Base-by-base conservation (phyloP, 352 stramenopile species). In the Phytophthora sansomeana region DNA sequence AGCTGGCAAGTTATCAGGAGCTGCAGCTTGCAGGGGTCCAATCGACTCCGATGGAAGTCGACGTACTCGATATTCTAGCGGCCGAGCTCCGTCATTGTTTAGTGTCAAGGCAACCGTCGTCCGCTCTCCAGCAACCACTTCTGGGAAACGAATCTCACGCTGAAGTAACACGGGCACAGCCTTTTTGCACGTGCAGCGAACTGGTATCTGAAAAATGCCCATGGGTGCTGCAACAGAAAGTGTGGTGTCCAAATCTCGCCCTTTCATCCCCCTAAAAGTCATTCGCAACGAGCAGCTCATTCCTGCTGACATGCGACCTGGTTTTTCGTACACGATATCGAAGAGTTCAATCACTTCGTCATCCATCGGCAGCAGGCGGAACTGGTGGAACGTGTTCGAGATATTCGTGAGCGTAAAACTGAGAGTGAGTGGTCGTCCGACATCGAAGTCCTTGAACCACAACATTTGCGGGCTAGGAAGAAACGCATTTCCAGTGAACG, bases 331-430 rank as follows among this genome's bases (percentile, higher is more conserved):
- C 19, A 66, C 63, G 24, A 98, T 77, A n/a, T 96, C 85, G 49
- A 98, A 98, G 24, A 91, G 89, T 36, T 97, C 87, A 13, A 75
- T 72, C 14, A 97, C 63, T 6, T 85, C 60, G 30, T 95, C 84
- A 14, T 83, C 72, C 44, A 98, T 69, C 0, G 82, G 67, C 1
- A 97, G 68, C 7, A 98, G 52, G 33, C 93, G 94, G 67, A 98
- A 97, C 36, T 90, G 87, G 73, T 97, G 98, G 64, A 98, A 97
- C 0, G 90, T 97, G 39, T 96, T 91, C 0, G 89, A 97, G 4
- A 97, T 81, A 52, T 98, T 98, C 0, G 93, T 98, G 30, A 98
- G 73, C 6, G 81, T 90, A 30, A 97, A 89, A 7, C 42, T 58
- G 21, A 86, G 69, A 33, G 48, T 69, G 58, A 95, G 80, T 3